Conservation (phyloP, 2,329 filamentous ascomycete species). For the Juglanconis oblonga region DNA sequence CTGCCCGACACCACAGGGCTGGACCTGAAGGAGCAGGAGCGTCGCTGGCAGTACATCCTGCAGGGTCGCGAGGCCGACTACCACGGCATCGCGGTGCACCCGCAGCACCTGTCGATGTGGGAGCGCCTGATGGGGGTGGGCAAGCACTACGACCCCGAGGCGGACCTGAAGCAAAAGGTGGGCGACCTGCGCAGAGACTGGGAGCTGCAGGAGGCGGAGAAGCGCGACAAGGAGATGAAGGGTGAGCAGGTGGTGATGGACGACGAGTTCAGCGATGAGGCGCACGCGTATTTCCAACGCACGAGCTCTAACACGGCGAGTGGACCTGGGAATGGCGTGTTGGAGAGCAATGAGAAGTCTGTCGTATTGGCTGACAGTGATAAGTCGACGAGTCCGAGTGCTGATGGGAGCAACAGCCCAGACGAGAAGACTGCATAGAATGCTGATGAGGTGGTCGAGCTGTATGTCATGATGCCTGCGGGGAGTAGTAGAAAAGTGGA, state of each 20-base stretch:
- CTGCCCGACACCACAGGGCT: constrained; percentile 96
- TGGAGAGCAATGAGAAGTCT: neutral
- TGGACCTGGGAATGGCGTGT: neutral
- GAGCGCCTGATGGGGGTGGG: constrained; percentile 76
- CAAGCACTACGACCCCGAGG: constrained; percentile 78
- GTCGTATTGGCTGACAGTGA: too few relatives aligned
- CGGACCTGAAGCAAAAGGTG: constrained; percentile 82
- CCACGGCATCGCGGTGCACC: constrained; percentile 90
- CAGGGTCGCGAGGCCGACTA: constrained; percentile 76
- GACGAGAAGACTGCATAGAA: constrained; percentile 6
- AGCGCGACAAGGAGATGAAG: constrained; percentile 47
- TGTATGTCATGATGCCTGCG: neutral
- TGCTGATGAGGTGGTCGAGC: neutral
- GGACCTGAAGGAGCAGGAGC: constrained; percentile 95
- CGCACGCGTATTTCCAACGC: constrained; percentile 52
- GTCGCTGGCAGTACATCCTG: constrained; percentile 85
- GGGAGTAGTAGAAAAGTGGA: too few relatives aligned
- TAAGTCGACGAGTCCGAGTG: constrained; percentile 8
- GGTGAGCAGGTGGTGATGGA: constrained; percentile 33
- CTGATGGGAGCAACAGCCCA: constrained; percentile 1
- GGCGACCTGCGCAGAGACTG: constrained; percentile 72
- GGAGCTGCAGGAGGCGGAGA: constrained; percentile 48
- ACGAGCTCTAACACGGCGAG: constrained; percentile 22
- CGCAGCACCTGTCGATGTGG: constrained; percentile 83
- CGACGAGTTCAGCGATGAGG: constrained; percentile 50